phyloP scores from a whole-genome alignment of 2,329 filamentous ascomycete genomes.

The Pseudocercospora fuligena region DNA sequence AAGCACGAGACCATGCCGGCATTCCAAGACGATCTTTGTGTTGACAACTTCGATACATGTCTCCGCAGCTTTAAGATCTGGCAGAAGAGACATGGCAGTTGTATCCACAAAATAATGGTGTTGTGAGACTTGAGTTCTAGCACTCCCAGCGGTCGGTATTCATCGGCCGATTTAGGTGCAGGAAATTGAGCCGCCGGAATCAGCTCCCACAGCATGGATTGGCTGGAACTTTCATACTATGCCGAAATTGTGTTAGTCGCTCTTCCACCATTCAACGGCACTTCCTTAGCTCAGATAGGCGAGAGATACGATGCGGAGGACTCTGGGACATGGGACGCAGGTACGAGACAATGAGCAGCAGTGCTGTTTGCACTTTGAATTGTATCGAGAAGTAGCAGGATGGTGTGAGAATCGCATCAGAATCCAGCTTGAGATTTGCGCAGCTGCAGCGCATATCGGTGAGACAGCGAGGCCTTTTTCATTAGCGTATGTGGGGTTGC shows the following conservation, averaged over 20 bases:
- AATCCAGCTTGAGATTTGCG: neutral
- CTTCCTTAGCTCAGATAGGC: neutral
- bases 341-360: neutral
- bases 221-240: neutral
- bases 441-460: slow-evolving; percentile 4
- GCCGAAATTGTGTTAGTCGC: neutral
- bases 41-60: too few relatives aligned
- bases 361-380: too few relatives aligned
- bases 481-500: slow-evolving; percentile 6
- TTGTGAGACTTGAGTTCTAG: neutral
- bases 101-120: neutral
- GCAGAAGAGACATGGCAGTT: neutral
- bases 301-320: slow-evolving; percentile 9
- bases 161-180: slow-evolving; percentile 3
- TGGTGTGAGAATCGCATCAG: neutral
- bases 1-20: neutral
- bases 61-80: too few relatives aligned
- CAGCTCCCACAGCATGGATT: neutral
- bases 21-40: neutral
- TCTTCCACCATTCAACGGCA: neutral
- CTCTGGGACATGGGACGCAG: neutral
- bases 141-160: neutral
- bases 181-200: slow-evolving; percentile 1
- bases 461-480: slow-evolving; percentile 2
- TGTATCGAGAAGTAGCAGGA: neutral